Evolutionary conservation across 2,329 filamentous ascomycete species (phyloP).

Genomic region (Canariomyces notabilis): DNA sequence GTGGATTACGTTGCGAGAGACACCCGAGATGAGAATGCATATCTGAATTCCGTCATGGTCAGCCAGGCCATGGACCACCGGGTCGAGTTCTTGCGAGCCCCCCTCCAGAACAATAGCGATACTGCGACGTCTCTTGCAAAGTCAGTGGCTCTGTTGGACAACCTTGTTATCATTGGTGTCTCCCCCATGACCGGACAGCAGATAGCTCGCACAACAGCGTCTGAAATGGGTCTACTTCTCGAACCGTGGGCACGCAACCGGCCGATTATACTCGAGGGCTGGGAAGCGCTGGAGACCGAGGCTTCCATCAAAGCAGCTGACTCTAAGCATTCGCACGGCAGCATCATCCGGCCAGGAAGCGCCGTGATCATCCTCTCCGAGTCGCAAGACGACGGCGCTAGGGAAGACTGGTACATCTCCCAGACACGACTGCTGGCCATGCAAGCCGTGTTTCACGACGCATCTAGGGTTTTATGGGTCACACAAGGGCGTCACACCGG

Average conservation of each 20-base stretch:
- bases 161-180: constrained; percentile 23
- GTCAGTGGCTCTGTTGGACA: neutral
- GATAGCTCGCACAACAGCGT: neutral
- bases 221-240: neutral
- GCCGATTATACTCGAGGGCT: no score
- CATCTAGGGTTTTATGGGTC: constrained; percentile 13
- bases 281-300: no score
- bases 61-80: constrained; percentile 25
- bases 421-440: neutral
- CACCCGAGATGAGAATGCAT: neutral
- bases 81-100: constrained; percentile 21
- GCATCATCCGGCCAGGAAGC: neutral
- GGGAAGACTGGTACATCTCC: neutral
- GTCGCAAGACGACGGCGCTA: constrained; percentile 12
- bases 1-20: constrained; percentile 18
- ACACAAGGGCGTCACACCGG: constrained; percentile 10
- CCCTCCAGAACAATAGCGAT: no score
- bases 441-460: constrained; percentile 2
- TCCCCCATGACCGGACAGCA: neutral
- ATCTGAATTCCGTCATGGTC: constrained; percentile 16
- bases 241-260: no score
- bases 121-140: no score
- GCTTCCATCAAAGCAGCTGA: neutral
- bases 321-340: neutral
- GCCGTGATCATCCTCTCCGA: constrained; percentile 7